A percentile compares a stretch with the other conserved stretches of the same genome.
phyloP scores from a whole-genome alignment of 192 early-diverging fungal species.

The Lobosporangium transversale region DNA sequence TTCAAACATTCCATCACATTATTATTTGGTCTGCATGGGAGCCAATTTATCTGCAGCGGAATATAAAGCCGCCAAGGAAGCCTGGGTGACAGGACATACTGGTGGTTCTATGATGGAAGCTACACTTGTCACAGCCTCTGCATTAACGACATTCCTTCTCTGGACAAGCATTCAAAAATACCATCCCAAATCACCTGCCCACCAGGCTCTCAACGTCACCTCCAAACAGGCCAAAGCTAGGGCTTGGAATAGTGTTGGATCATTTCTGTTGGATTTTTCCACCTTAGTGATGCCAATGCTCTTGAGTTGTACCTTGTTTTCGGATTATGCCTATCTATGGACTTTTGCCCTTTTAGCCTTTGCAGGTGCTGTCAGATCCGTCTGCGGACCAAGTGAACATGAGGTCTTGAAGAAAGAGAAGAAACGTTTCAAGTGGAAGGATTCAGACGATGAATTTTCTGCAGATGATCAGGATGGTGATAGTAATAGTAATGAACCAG shows the following conservation, averaged over 20 bases:
- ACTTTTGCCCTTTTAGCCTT: conserved; percentile 28
- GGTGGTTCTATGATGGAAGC: conserved; percentile 65
- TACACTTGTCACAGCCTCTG: conserved; percentile 50
- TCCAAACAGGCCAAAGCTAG: conserved; percentile 27
- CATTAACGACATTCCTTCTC: conserved; percentile 55
- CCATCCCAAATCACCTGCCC: conserved; percentile 41
- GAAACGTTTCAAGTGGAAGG: conserved; percentile 49
- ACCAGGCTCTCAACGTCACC: not conserved
- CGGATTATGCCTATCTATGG: conserved; percentile 45
- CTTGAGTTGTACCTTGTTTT: conserved; percentile 37
- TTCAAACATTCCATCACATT: not conserved
- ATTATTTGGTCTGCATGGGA: conserved; percentile 10
- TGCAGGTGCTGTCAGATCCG: conserved; percentile 21
- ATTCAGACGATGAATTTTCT: conserved; percentile 36
- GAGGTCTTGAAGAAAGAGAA: conserved; percentile 41
- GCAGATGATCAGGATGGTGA: conserved; percentile 31
- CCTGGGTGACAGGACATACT: conserved; percentile 63
- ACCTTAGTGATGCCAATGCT: conserved; percentile 33
- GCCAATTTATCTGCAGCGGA: conserved; percentile 13
- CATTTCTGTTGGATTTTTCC: conserved; percentile 28
- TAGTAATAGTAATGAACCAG: not conserved
- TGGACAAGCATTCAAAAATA: conserved; percentile 51
- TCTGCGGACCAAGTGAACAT: conserved; percentile 24
- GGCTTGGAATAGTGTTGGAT: conserved; percentile 20
- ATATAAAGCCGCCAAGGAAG: conserved; percentile 67